Conservation (phyloP, 345 rosid genomes). For the Ceriops tagal region DNA sequence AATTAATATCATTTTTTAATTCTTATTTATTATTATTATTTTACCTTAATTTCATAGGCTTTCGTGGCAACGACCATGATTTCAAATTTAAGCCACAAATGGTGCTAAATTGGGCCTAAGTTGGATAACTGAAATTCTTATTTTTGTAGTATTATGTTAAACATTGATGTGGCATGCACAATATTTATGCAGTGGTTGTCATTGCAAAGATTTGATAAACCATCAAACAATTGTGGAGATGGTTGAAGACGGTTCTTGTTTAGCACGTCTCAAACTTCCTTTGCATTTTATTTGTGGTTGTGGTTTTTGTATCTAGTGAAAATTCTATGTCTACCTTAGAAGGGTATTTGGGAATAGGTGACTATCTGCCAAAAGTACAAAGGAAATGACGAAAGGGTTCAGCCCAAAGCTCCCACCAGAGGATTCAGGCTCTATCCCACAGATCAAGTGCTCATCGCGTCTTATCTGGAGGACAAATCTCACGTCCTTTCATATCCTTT, state of each 20-base stretch:
- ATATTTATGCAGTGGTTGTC: neutral
- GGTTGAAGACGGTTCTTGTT: neutral
- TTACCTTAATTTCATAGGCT: too few species aligned
- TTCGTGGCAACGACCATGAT: too few species aligned
- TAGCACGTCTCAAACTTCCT: neutral
- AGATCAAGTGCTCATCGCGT: constrained; percentile 39
- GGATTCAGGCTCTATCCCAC: constrained; percentile 50
- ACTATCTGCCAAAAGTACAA: too few species aligned
- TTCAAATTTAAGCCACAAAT: neutral
- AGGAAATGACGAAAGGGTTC: constrained; percentile 3
- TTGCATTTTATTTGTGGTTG: neutral
- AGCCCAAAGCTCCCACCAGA: constrained; percentile 26
- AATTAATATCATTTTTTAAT: too few species aligned
- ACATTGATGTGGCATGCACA: neutral
- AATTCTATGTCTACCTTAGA: neutral
- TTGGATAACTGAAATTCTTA: neutral
- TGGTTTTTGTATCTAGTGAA: neutral
- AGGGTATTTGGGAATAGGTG: neutral
- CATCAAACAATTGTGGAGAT: neutral
- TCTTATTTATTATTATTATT: too few species aligned
- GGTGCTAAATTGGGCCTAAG: neutral
- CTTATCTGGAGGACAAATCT: constrained; percentile 32
- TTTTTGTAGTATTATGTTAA: neutral
- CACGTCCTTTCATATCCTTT: constrained; percentile 19
- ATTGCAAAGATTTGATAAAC: neutral